Conservation (phyloP, 306 rosid genomes). For the Prunus mira region DNA sequence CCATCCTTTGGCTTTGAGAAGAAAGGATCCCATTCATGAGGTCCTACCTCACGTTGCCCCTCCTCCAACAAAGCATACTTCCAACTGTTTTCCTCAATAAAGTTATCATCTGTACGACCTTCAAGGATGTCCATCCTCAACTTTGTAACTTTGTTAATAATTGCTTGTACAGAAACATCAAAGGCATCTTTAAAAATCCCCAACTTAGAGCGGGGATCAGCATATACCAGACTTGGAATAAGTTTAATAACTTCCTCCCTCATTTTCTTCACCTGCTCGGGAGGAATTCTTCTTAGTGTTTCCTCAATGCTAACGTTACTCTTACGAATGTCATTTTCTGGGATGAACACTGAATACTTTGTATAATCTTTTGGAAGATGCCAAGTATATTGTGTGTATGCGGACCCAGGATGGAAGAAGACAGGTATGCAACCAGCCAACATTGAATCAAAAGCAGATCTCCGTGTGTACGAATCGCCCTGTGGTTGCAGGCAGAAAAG, state of each 20-base stretch:
- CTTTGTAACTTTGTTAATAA: slow-evolving; percentile 74
- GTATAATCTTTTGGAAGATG: slow-evolving; percentile 91
- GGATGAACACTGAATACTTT: slow-evolving; percentile 86
- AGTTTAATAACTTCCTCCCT: slow-evolving; percentile 88
- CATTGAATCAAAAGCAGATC: slow-evolving; percentile 96
- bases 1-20: slow-evolving; percentile 91
- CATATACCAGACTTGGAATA: slow-evolving; percentile 83
- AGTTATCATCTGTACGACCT: slow-evolving; percentile 56
- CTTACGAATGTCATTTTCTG: slow-evolving; percentile 83
- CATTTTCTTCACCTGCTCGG: slow-evolving; percentile 69
- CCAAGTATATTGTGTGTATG: slow-evolving; percentile 94
- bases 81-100: slow-evolving; percentile 97
- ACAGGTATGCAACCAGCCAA: slow-evolving; percentile 97
- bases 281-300: slow-evolving; percentile 68
- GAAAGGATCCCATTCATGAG: slow-evolving; percentile 99
- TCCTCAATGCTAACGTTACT: slow-evolving; percentile 71
- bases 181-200: slow-evolving; percentile 84
- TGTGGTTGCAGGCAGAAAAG: slow-evolving; percentile 96
- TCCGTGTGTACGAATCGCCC: slow-evolving; percentile 93
- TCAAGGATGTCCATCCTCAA: slow-evolving; percentile 72
- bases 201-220: slow-evolving; percentile 90
- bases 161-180: slow-evolving; percentile 86
- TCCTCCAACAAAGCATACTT: slow-evolving; percentile 85
- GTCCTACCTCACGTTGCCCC: slow-evolving; percentile 84
- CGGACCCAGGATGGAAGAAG: slow-evolving; percentile 98